Evolutionary conservation across 1,139 yeast species (phyloP).

Genomic region (Sugiyamaella sp.): DNA sequence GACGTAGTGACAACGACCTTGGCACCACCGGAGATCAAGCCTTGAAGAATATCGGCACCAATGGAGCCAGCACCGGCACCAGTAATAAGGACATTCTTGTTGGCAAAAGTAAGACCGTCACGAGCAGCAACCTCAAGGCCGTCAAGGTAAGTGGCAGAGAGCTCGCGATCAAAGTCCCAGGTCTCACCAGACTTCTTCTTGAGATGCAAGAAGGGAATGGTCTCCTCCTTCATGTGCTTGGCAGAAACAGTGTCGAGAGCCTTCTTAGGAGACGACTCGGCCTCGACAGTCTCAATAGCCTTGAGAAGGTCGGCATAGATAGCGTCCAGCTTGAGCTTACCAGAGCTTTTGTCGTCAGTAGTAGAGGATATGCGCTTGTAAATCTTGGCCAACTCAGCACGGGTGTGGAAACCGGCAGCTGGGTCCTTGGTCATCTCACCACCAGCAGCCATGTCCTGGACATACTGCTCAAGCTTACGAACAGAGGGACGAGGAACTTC

Average conservation of each 20-base stretch:
- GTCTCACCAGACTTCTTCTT: slow-evolving; percentile 74
- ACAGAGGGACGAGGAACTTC: slow-evolving; percentile 90
- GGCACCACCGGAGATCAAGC: slow-evolving; percentile 96
- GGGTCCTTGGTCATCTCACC: slow-evolving; percentile 74
- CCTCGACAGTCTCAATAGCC: slow-evolving; percentile 62
- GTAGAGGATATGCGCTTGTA: slow-evolving; percentile 72
- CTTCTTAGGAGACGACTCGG: slow-evolving; percentile 35
- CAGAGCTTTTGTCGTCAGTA: slow-evolving; percentile 45
- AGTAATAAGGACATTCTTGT: slow-evolving; percentile 86
- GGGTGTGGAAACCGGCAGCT: slow-evolving; percentile 56
- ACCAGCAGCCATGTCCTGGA: slow-evolving; percentile 95
- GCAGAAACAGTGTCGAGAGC: slow-evolving; percentile 45
- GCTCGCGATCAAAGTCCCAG: slow-evolving; percentile 82
- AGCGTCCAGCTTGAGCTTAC: slow-evolving; percentile 76
- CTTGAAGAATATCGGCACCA: slow-evolving; percentile 96
- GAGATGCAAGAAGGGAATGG: slow-evolving; percentile 92
- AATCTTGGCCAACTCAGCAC: slow-evolving; percentile 81
- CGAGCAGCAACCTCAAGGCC: slow-evolving; percentile 92
- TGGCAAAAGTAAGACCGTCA: slow-evolving; percentile 85
- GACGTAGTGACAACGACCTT: slow-evolving; percentile 95
- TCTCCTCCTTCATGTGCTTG: slow-evolving; percentile 54
- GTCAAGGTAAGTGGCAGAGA: slow-evolving; percentile 79
- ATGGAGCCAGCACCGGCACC: slow-evolving; percentile 99
- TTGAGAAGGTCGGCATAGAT: slow-evolving; percentile 77
- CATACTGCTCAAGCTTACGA: slow-evolving; percentile 94